phyloP scores from a whole-genome alignment of 225 moss, liverwort and hornwort species.

The Straminergon stramineum region DNA sequence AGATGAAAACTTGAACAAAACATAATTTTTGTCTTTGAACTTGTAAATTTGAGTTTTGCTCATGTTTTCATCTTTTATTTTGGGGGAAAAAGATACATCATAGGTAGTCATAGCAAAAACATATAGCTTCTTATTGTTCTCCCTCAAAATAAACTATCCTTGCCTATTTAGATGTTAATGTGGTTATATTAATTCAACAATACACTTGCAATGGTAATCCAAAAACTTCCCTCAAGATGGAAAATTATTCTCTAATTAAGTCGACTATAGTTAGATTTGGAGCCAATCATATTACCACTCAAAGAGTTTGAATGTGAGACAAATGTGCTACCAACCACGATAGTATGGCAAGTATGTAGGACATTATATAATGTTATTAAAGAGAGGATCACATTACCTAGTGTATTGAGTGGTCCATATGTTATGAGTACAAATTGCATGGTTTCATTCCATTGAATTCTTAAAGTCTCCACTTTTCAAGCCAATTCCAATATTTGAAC shows the following conservation, averaged over 20 bases:
- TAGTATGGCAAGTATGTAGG: background rate
- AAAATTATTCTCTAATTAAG: accelerated
- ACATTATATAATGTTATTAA: background rate
- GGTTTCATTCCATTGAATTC: accelerated
- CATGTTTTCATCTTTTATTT: background rate
- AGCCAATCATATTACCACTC: accelerated
- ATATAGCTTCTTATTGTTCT: background rate
- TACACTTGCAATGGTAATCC: too few relatives aligned
- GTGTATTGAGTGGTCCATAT: accelerated
- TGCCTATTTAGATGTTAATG: background rate
- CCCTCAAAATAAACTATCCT: accelerated
- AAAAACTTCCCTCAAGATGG: background rate
- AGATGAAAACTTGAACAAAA: background rate
- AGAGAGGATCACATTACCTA: background rate
- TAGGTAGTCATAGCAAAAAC: background rate
- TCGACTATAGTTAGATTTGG: accelerated
- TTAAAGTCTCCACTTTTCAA: background rate
- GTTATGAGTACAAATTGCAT: background rate
- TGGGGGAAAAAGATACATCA: accelerated
- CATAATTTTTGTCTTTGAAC: background rate
- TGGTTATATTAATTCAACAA: background rate
- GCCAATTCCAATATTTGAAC: background rate
- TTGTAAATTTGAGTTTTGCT: background rate
- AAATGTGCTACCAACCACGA: too few relatives aligned
- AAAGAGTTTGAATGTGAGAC: background rate